Conservation (phyloP, 768 basidiomycete genomes). For the Goffeauzyma gilvescens region DNA sequence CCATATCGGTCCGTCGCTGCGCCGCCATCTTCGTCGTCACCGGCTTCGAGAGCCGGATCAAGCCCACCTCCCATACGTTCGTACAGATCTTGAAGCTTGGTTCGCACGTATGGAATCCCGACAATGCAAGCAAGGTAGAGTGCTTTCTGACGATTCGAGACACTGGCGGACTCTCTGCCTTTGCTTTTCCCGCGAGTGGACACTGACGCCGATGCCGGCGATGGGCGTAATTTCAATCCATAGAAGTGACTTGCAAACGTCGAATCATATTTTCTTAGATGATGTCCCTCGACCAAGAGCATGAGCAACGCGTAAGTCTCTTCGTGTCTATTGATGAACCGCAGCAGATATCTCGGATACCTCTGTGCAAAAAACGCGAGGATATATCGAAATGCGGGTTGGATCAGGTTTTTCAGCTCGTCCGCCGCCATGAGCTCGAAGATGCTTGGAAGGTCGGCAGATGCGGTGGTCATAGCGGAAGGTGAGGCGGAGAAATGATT, state of each 20-base stretch:
- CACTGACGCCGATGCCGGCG: slow-evolving; percentile 57
- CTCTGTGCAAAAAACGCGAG: slow-evolving; percentile 88
- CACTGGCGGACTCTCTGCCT: not conserved
- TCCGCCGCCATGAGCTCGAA: slow-evolving; percentile 89
- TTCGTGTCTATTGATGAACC: slow-evolving; percentile 83
- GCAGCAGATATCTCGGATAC: slow-evolving; percentile 78
- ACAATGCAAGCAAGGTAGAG: slow-evolving; percentile 28
- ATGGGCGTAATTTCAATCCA: slow-evolving; percentile 38
- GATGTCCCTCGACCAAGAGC: slow-evolving; percentile 75
- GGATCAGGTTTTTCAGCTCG: slow-evolving; percentile 72
- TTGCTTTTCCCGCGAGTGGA: not conserved
- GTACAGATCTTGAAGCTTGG: slow-evolving; percentile 75
- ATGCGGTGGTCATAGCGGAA: not conserved
- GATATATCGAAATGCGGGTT: slow-evolving; percentile 87
- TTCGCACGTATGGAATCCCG: slow-evolving; percentile 69
- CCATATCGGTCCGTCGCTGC: not conserved
- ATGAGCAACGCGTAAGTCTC: slow-evolving; percentile 82
- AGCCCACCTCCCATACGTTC: slow-evolving; percentile 73
- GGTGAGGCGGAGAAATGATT: not conserved
- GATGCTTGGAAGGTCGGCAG: slow-evolving; percentile 33
- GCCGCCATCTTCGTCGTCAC: not conserved
- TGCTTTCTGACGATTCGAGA: slow-evolving; percentile 7
- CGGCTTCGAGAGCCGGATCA: slow-evolving; percentile 40
- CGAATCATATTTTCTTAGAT: slow-evolving; percentile 72
- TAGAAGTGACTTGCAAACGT: slow-evolving; percentile 95